phyloP scores from a whole-genome alignment of 2,329 filamentous ascomycete genomes.

The Pyrenophora tritici-repentis region DNA sequence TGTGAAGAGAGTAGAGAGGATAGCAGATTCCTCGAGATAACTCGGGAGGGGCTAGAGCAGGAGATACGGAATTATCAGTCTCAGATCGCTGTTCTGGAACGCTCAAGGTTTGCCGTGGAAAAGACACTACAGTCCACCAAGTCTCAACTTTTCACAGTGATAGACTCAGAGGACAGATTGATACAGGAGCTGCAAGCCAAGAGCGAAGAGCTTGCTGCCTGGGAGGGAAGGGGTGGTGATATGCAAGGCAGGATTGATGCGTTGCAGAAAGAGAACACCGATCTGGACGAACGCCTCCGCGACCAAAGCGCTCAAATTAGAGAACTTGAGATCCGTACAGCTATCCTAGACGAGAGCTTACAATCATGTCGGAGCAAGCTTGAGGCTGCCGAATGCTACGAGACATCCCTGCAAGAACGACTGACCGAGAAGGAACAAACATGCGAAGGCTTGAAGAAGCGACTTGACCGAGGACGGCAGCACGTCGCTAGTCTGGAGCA shows the following conservation, averaged over 20 bases:
- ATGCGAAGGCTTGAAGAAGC: slow-evolving; percentile 19
- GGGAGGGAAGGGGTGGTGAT: slow-evolving; percentile 25
- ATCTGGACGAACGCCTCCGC: slow-evolving; percentile 27
- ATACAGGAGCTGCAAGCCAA: slow-evolving; percentile 32
- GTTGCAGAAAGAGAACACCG: slow-evolving; percentile 31
- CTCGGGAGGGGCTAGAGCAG: slow-evolving; percentile 28
- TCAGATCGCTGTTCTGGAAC: slow-evolving; percentile 36
- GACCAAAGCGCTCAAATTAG: slow-evolving; percentile 21
- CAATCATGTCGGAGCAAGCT: slow-evolving; percentile 24
- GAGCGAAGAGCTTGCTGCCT: slow-evolving; percentile 30
- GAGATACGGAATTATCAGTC: slow-evolving; percentile 37
- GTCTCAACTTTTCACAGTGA: slow-evolving; percentile 25
- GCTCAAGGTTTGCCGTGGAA: slow-evolving; percentile 29
- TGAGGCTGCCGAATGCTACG: slow-evolving; percentile 26
- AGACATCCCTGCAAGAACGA: slow-evolving; percentile 27
- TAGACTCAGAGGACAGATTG: slow-evolving; percentile 26
- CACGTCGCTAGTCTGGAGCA: slow-evolving; percentile 25
- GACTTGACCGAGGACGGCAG: slow-evolving; percentile 33
- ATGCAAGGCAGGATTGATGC: slow-evolving; percentile 26
- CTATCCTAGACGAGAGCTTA: slow-evolving; percentile 30
- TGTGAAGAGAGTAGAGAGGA: slow-evolving; percentile 35
- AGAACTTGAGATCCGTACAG: slow-evolving; percentile 29
- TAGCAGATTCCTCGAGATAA: slow-evolving; percentile 21
- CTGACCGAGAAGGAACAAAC: slow-evolving; percentile 29
- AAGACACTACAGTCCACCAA: slow-evolving; percentile 30